Percentiles rank a stretch among this genome's conserved stretches.
These are phyloP conservation scores for Arthroderma uncinatum DNA, from an alignment of 2,329 filamentous ascomycete species.

Conservation along the genomic window DNA sequence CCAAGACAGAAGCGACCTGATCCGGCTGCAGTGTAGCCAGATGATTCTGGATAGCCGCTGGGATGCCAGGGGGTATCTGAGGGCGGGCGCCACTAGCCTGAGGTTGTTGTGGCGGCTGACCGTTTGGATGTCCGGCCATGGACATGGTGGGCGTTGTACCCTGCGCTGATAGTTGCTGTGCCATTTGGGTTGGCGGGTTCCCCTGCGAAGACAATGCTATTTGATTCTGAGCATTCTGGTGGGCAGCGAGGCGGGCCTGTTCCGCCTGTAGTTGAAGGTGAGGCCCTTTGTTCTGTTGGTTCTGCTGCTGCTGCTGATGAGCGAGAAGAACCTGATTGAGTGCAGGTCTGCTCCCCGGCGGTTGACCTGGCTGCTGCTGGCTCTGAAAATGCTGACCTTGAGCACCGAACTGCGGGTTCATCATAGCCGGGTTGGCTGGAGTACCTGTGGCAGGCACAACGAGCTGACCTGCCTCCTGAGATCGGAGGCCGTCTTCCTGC, in stretches of 20 bases:
- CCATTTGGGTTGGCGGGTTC: constrained; percentile 32
- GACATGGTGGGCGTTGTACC: constrained; percentile 33
- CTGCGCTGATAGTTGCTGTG: constrained; percentile 31
- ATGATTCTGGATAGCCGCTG: constrained; percentile 27
- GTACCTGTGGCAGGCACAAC: constrained; percentile 50
- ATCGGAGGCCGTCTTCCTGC: constrained; percentile 50
- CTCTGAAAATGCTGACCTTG: constrained; percentile 29
- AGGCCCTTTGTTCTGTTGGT: constrained; percentile 27
- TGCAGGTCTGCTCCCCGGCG: constrained; percentile 20
- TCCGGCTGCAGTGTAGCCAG: constrained; percentile 28
- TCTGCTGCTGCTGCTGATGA: constrained; percentile 32
- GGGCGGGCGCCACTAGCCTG: constrained; percentile 23
- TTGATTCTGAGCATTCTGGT: constrained; percentile 37
- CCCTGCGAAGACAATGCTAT: constrained; percentile 30
- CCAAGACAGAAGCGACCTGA: constrained; percentile 24
- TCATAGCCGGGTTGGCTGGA: constrained; percentile 38
- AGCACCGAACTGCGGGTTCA: constrained; percentile 30
- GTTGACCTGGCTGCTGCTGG: constrained; percentile 24
- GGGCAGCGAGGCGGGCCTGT: constrained; percentile 31
- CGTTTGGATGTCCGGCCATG: constrained; percentile 32
- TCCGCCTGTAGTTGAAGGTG: constrained; percentile 25
- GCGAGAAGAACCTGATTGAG: constrained; percentile 33
- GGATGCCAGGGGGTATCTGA: constrained; percentile 27
- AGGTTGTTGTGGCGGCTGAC: constrained; percentile 28
- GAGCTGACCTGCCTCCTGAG: constrained; percentile 49